Conservation (phyloP, 2,329 filamentous ascomycete genomes). For the Phoma sp. region DNA sequence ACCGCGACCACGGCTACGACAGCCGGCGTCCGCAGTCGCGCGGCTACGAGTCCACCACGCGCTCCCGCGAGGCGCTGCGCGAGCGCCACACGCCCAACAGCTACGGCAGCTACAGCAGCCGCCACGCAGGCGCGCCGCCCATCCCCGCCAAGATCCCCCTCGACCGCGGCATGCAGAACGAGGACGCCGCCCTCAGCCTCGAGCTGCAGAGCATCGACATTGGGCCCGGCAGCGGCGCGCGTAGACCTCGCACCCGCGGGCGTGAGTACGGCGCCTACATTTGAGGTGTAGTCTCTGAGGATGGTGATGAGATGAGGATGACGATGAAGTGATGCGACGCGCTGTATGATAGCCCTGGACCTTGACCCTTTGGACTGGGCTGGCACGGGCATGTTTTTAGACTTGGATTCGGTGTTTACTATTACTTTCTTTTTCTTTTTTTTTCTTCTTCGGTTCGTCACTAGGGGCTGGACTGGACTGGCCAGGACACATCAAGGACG, state of each 20-base stretch:
- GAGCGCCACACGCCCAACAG: conserved; percentile 44
- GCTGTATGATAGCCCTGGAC: not conserved
- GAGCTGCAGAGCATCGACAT: conserved; percentile 67
- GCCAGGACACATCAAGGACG: too few relatives aligned
- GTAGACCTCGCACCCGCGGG: conserved; percentile 21
- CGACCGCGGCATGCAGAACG: conserved; percentile 32
- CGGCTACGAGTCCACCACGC: conserved; percentile 27
- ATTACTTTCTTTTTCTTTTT: too few relatives aligned
- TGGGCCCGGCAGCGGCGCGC: conserved; percentile 40
- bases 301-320: not conserved
- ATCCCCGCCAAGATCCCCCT: conserved; percentile 75
- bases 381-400: not conserved
- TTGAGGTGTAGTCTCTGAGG: not conserved
- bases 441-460: too few relatives aligned
- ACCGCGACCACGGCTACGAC: conserved; percentile 17
- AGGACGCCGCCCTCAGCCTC: conserved; percentile 67
- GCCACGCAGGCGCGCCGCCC: conserved; percentile 57
- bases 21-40: conserved; percentile 41
- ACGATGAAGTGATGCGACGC: not conserved
- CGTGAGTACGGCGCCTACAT: conserved; percentile 7
- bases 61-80: conserved; percentile 33
- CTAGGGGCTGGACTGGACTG: too few relatives aligned
- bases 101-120: conserved; percentile 26
- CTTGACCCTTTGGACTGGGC: not conserved
- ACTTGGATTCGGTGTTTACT: not conserved